Evolutionary conservation across 148 eudicot species (phyloP).

Genomic region (Mesembryanthemum crystallinum): DNA sequence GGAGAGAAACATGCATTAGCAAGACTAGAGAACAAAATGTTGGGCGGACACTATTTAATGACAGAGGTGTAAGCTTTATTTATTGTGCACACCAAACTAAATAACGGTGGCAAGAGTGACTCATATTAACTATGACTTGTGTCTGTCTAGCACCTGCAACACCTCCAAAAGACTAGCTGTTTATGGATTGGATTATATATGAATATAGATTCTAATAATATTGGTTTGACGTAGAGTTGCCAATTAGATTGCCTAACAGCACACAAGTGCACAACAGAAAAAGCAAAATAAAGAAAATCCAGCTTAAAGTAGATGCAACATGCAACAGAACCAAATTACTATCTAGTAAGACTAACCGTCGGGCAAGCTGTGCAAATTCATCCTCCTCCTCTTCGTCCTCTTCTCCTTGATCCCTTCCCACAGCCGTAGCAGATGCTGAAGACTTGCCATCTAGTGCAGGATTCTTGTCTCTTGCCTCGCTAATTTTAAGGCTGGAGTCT

Average conservation of each 20-base stretch:
- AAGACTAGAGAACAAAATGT: not conserved
- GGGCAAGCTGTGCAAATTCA: constrained; percentile 72
- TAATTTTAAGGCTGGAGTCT: constrained; percentile 33
- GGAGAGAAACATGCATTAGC: not conserved
- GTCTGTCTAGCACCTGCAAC: not conserved
- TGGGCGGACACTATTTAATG: not conserved
- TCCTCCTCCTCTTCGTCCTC: constrained; percentile 96
- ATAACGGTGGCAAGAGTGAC: not conserved
- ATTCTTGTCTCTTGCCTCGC: constrained; percentile 29
- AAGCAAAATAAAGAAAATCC: not conserved
- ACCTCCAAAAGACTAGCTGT: not conserved
- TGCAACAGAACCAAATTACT: constrained; percentile 8
- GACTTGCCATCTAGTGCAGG: constrained; percentile 32
- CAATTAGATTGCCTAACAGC: not conserved
- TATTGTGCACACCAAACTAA: not conserved
- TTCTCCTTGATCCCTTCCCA: constrained; percentile 28
- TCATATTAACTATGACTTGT: not conserved
- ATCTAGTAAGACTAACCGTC: constrained; percentile 47
- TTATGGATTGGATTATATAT: not conserved
- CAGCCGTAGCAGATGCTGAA: constrained; percentile 36
- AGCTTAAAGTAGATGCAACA: not conserved
- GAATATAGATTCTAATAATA: not conserved
- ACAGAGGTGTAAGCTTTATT: not conserved
- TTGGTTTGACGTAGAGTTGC: not conserved
- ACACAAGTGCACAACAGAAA: not conserved